Percentiles rank a stretch among this genome's conserved stretches.
phyloP scores from a whole-genome alignment of 2,329 filamentous ascomycete genomes.

The Paraphaeosphaeria sporulosa region DNA sequence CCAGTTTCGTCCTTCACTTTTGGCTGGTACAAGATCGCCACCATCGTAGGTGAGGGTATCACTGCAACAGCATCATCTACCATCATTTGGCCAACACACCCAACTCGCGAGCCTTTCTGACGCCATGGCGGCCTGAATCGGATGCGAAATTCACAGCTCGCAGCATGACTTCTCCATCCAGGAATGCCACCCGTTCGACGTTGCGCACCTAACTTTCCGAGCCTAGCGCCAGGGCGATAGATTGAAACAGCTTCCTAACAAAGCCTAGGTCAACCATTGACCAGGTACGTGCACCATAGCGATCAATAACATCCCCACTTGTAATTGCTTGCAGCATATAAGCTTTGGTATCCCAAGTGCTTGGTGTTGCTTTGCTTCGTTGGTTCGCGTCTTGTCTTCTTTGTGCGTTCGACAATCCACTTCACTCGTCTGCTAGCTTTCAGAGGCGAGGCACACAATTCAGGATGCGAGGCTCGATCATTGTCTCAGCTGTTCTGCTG shows the following conservation, averaged over 20 bases:
- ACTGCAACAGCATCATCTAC: no score
- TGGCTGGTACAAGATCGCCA: no score
- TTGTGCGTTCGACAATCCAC: background rate
- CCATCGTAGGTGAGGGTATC: no score
- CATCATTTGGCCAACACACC: background rate
- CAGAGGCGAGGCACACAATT: background rate
- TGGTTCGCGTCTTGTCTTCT: background rate
- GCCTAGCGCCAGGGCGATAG: background rate
- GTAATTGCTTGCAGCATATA: conserved; percentile 2
- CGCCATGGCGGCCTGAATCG: background rate
- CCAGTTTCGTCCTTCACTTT: no score
- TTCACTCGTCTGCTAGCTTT: background rate
- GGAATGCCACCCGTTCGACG: background rate
- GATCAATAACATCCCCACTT: background rate
- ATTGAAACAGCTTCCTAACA: background rate
- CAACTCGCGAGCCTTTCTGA: background rate
- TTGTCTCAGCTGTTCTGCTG: background rate
- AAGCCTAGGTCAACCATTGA: background rate
- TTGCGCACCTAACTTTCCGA: background rate
- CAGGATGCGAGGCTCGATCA: background rate
- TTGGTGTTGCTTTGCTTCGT: background rate
- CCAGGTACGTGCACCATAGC: background rate
- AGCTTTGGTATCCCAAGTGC: background rate
- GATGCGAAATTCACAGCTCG: background rate
- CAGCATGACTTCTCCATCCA: background rate